phyloP scores from a whole-genome alignment of 768 basidiomycete genomes.

The Paxillus ammoniavirescens region DNA sequence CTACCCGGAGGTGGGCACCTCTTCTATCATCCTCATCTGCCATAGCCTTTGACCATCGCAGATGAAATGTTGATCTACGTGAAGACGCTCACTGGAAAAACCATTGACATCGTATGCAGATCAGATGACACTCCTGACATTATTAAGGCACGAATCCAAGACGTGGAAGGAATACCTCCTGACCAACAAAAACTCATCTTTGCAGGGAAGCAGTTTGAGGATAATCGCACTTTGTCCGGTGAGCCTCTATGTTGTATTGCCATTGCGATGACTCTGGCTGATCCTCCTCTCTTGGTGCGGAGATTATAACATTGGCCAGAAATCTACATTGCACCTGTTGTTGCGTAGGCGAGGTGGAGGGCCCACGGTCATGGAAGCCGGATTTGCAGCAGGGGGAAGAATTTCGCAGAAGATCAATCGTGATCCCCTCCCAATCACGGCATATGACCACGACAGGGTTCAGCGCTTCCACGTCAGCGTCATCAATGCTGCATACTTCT shows the following conservation, averaged over 20 bases:
- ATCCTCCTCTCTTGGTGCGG: not conserved
- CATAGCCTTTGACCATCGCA: not conserved
- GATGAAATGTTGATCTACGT: constrained; percentile 84
- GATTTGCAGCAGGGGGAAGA: constrained; percentile 12
- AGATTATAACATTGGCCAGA: constrained; percentile 75
- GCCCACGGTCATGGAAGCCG: constrained; percentile 39
- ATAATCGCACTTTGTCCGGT: constrained; percentile 25
- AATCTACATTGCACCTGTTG: constrained; percentile 64
- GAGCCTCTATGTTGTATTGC: not conserved
- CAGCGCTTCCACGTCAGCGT: constrained; percentile 15
- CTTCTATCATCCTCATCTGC: not conserved
- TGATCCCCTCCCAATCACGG: constrained; percentile 13
- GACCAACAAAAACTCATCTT: constrained; percentile 85
- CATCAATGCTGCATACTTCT: constrained; percentile 13
- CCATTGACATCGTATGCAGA: constrained; percentile 83
- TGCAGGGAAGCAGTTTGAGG: constrained; percentile 85
- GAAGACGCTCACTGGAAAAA: constrained; percentile 80
- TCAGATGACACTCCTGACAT: constrained; percentile 85
- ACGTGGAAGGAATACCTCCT: constrained; percentile 68
- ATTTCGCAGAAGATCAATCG: constrained; percentile 24
- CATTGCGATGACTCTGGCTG: not conserved
- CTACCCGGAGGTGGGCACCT: not conserved
- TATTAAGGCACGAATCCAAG: constrained; percentile 72
- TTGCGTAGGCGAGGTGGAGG: too few relatives aligned
- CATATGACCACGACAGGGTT: constrained; percentile 13